Percentiles rank a stretch among this genome's conserved stretches.
These are phyloP conservation scores for Podospora sp. DNA, from an alignment of 495 filamentous ascomycete genomes.

Conservation along the genomic window DNA sequence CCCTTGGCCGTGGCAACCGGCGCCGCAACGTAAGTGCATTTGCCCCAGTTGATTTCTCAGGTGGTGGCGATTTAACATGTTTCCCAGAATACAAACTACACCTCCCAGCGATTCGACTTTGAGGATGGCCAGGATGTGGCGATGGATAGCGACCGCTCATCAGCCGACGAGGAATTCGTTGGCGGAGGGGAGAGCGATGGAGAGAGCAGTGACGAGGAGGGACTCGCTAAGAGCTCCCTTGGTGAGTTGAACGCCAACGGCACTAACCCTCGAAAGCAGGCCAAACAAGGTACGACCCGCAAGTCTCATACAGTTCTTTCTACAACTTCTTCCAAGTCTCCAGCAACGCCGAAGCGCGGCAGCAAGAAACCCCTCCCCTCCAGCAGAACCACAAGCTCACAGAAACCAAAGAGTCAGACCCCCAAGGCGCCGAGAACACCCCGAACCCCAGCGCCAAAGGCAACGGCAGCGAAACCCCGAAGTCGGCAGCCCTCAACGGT, in stretches of 20 bases:
- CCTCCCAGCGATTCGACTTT: conserved; percentile 31
- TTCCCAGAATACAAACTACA: conserved; percentile 31
- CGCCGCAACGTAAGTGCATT: conserved; percentile 52
- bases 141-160: conserved; percentile 32
- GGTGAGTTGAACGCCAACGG: conserved; percentile 27
- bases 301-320: not conserved
- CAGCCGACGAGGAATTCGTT: conserved; percentile 37
- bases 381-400: conserved; percentile 24
- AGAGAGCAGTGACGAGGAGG: conserved; percentile 32
- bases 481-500: not conserved
- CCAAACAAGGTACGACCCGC: conserved; percentile 20
- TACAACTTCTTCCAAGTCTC: not conserved
- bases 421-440: not conserved
- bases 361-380: conserved; percentile 15
- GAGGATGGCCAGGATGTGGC: conserved; percentile 29
- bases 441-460: conserved; percentile 31
- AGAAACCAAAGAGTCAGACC: conserved; percentile 17
- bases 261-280: conserved; percentile 19
- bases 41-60: too few relatives aligned
- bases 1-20: conserved; percentile 81
- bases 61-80: conserved; percentile 28
- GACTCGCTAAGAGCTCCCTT: not conserved
- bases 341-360: conserved; percentile 11
- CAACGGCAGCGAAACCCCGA: conserved; percentile 3
- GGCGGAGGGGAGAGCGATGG: conserved; percentile 33